Percentiles rank a stretch among this genome's conserved stretches.
Evolutionary conservation across 202 grass and related monocot species (phyloP).

Genomic region (Panicum hallii): DNA sequence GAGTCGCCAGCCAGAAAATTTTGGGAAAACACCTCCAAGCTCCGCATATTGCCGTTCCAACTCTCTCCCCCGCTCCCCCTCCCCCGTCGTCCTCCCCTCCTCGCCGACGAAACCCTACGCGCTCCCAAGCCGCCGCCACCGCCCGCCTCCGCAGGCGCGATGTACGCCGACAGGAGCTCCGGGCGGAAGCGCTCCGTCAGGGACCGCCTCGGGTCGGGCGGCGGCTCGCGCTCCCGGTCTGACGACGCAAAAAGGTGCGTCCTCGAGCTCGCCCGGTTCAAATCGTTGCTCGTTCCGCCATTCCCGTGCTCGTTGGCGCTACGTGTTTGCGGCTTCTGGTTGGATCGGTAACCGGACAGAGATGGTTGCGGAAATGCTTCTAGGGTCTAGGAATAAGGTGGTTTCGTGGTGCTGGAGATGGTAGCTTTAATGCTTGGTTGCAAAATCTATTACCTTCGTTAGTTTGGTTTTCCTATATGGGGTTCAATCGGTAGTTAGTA

Average conservation of each 20-base stretch:
- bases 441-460: neutral
- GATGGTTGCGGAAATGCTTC: neutral
- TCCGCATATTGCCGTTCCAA: constrained; percentile 8
- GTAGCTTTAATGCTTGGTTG: constrained; percentile 15
- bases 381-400: constrained; percentile 3
- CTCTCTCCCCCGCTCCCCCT: constrained; percentile 1
- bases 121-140: neutral
- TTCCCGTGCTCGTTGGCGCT: neutral
- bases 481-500: neutral
- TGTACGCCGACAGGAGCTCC: constrained; percentile 62
- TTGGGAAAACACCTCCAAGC: constrained; percentile 7
- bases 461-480: neutral
- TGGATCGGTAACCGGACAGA: neutral
- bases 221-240: constrained; percentile 20
- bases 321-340: neutral
- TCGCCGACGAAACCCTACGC: constrained; percentile 57
- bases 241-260: constrained; percentile 60
- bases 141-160: neutral
- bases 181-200: constrained; percentile 65
- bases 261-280: constrained; percentile 26
- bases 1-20: neutral
- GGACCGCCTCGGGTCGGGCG: constrained; percentile 59
- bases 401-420: neutral
- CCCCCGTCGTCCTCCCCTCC: neutral
- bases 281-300: neutral